Evolutionary conservation across 345 rosid species (phyloP).

Genomic region (Aegle marmelos): DNA sequence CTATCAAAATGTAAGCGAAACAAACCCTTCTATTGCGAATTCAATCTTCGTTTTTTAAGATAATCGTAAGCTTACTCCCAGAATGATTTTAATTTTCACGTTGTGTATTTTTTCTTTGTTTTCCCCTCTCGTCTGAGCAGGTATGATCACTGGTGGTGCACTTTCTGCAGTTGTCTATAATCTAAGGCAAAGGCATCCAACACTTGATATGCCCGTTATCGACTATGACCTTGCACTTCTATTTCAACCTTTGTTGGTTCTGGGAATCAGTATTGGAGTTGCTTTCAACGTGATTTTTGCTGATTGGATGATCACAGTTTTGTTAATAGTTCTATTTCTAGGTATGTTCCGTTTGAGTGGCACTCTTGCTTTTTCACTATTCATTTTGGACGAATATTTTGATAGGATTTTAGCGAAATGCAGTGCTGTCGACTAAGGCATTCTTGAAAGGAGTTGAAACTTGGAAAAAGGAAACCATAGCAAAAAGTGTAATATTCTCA

Average conservation of each 20-base stretch:
- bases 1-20: conserved; percentile 41
- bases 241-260: conserved; percentile 45
- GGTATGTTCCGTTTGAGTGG: conserved; percentile 13
- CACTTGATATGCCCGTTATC: conserved; percentile 42
- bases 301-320: conserved; percentile 52
- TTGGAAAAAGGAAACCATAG: conserved; percentile 47
- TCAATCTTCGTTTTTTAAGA: background rate
- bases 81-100: background rate
- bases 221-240: conserved; percentile 53
- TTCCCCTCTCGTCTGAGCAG: background rate
- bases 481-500: conserved; percentile 24
- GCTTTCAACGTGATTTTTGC: conserved; percentile 42
- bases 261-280: conserved; percentile 51
- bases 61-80: background rate
- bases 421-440: conserved; percentile 43
- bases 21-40: background rate
- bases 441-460: conserved; percentile 50
- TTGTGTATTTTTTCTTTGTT: background rate
- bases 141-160: conserved; percentile 5
- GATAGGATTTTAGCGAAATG: background rate
- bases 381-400: background rate
- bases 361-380: background rate
- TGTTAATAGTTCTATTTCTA: conserved; percentile 38
- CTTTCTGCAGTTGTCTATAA: background rate
- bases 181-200: conserved; percentile 41